These are phyloP conservation scores for Casuarina equisetifolia DNA, from an alignment of 306 rosid species.

Conservation along the genomic window DNA sequence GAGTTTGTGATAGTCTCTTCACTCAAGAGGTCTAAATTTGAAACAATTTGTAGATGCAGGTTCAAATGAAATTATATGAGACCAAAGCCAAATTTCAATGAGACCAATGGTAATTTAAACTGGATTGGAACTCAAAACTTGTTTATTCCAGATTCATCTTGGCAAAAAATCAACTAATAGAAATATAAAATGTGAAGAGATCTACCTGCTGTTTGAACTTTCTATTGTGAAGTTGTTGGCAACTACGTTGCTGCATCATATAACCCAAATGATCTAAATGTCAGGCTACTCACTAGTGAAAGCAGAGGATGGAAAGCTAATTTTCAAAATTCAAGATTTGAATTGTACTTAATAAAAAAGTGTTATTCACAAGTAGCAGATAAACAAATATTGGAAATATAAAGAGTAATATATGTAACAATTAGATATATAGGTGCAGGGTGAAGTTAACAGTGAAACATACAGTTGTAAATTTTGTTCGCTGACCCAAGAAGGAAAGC, in stretches of 20 bases:
- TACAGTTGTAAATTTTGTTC: conserved; percentile 52
- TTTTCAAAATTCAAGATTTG: not conserved
- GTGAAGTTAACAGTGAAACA: conserved; percentile 12
- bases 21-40: not conserved
- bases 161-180: not conserved
- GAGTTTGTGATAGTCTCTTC: not conserved
- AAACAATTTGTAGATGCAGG: not conserved
- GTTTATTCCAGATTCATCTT: not conserved
- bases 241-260: conserved; percentile 65
- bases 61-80: not conserved
- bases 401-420: not conserved
- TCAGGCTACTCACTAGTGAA: conserved; percentile 19
- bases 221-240: conserved; percentile 70
- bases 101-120: not conserved
- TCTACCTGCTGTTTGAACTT: conserved; percentile 56
- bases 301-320: not conserved
- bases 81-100: not conserved
- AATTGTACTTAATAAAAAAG: not conserved
- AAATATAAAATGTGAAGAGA: not conserved
- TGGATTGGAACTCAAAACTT: not conserved
- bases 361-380: not conserved
- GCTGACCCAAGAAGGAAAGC: conserved; percentile 74
- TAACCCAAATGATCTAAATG: conserved; percentile 15
- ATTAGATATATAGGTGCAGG: not conserved
- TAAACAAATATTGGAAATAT: not conserved